Conservation (phyloP, 345 rosid species). For the Acer saccharum region DNA sequence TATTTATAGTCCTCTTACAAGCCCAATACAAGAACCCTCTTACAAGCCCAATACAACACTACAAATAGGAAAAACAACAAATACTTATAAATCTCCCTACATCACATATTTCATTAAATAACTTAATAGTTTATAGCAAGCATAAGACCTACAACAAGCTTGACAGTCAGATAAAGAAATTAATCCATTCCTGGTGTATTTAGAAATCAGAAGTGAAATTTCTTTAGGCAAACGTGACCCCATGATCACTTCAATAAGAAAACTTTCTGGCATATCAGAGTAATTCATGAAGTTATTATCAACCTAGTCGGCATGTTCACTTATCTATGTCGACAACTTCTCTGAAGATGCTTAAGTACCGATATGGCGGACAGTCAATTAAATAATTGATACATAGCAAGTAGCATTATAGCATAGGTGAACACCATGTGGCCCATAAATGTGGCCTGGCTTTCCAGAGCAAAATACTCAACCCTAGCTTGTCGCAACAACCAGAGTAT, state of each 20-base stretch:
- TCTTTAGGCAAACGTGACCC: not conserved
- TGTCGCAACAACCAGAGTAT: not conserved
- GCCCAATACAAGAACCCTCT: no score
- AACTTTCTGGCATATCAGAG: not conserved
- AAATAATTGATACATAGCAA: not conserved
- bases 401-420: not conserved
- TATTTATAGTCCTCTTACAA: no score
- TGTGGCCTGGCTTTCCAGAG: not conserved
- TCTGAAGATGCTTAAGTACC: not conserved
- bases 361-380: not conserved
- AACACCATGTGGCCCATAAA: not conserved
- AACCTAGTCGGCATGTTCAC: not conserved
- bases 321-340: not conserved
- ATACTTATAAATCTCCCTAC: no score
- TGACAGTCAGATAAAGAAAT: not conserved
- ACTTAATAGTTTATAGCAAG: not conserved
- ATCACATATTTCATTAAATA: not conserved
- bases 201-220: not conserved
- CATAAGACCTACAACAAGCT: not conserved
- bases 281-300: not conserved
- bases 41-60: no score
- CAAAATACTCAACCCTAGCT: not conserved
- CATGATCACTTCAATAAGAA: not conserved
- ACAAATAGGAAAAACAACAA: no score
- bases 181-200: not conserved